These are phyloP conservation scores for Apophysomyces elegans DNA, from an alignment of 371 early-diverging fungal genomes.

Conservation along the genomic window DNA sequence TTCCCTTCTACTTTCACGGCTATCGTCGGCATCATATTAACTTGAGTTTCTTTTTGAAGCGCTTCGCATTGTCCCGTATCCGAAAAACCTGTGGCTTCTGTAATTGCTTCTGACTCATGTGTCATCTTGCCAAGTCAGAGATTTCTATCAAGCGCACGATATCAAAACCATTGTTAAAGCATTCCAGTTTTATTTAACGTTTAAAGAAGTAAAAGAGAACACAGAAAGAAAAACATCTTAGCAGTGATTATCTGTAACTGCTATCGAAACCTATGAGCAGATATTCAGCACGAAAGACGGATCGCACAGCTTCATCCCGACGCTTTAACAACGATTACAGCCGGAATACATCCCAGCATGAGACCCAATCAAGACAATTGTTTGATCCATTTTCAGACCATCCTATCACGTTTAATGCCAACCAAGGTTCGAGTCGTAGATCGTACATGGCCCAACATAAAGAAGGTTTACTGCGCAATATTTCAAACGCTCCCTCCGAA, in stretches of 20 bases:
- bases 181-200: conserved; percentile 25
- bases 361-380: conserved; percentile 23
- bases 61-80: too few species aligned
- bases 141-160: conserved; percentile 35
- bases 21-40: too few species aligned
- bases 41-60: too few species aligned
- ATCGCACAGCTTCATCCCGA: conserved; percentile 6
- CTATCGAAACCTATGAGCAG: conserved; percentile 6
- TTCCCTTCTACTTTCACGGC: neutral
- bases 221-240: neutral
- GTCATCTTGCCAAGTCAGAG: conserved; percentile 11
- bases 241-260: neutral
- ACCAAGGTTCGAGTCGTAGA: conserved; percentile 12
- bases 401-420: conserved; percentile 39
- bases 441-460: conserved; percentile 14
- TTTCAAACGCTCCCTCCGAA: neutral
- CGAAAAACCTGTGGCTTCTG: neutral
- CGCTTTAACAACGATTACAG: conserved; percentile 3
- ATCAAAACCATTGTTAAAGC: conserved; percentile 43
- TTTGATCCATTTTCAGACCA: conserved; percentile 46
- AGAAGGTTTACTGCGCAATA: conserved; percentile 13
- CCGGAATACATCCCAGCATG: conserved; percentile 4
- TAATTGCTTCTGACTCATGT: conserved; percentile 8
- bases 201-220: neutral
- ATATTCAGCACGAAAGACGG: conserved; percentile 5